A percentile compares a stretch with the other conserved stretches of the same genome.
Evolutionary conservation across 2,329 filamentous ascomycete species (phyloP).

Genomic region (Diaporthe sp.): DNA sequence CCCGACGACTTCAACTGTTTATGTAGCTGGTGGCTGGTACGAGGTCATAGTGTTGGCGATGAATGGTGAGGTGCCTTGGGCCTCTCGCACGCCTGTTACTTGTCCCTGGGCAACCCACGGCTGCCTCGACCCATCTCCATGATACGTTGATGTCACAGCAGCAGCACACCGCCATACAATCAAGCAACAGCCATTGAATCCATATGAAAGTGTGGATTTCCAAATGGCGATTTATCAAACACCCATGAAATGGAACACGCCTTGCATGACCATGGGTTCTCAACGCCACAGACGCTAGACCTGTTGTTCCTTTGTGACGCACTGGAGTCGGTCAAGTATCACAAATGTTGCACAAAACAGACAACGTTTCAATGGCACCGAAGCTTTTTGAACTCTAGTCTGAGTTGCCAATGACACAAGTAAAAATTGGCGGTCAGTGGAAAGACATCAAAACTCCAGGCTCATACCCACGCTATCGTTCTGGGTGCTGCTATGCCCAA

Average conservation of each 20-base stretch:
- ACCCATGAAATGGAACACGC: background rate
- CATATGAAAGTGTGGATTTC: background rate
- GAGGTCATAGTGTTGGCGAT: background rate
- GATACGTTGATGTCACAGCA: background rate
- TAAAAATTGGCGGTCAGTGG: background rate
- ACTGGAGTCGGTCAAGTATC: background rate
- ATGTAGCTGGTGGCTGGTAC: background rate
- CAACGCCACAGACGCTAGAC: background rate
- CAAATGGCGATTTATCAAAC: background rate
- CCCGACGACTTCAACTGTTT: too few species aligned
- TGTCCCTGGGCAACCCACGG: too few species aligned
- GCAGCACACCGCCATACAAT: background rate
- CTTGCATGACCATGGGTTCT: background rate
- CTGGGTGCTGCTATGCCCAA: background rate
- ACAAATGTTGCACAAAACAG: background rate
- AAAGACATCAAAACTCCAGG: background rate
- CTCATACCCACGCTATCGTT: background rate
- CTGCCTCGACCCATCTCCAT: background rate
- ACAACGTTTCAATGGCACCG: too few species aligned
- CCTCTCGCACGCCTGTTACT: background rate
- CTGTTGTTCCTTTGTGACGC: background rate
- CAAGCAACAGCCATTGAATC: rapidly evolving
- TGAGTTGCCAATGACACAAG: background rate
- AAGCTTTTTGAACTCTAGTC: too few species aligned
- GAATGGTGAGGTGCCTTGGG: background rate